phyloP scores from a whole-genome alignment of 2,329 filamentous ascomycete species.

The Fusarium sterilihyphosum region DNA sequence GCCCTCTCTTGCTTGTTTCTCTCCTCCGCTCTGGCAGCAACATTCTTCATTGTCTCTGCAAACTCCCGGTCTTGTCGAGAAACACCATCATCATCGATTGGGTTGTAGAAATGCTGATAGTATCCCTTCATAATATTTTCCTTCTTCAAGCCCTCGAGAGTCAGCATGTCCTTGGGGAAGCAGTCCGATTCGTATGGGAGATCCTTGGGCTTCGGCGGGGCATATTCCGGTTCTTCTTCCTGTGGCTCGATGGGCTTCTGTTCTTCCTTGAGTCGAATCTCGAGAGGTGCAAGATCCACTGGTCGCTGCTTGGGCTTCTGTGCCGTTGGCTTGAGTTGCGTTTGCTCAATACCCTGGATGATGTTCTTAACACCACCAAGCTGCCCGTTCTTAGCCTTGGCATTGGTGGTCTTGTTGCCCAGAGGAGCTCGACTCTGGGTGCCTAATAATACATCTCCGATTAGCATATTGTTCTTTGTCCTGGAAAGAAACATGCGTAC shows the following conservation, averaged over 20 bases:
- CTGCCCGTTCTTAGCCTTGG: conserved; percentile 77
- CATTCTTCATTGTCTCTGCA: conserved; percentile 61
- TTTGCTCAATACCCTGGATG: conserved; percentile 70
- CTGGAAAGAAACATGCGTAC: conserved; percentile 60
- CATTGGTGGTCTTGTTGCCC: conserved; percentile 96
- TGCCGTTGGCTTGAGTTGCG: conserved; percentile 67
- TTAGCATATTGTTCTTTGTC: conserved; percentile 12
- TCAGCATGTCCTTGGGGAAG: conserved; percentile 66
- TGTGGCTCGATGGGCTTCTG: conserved; percentile 49
- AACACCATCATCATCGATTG: conserved; percentile 74
- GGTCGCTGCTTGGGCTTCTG: conserved; percentile 69
- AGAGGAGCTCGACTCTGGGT: conserved; percentile 78
- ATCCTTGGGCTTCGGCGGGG: conserved; percentile 77
- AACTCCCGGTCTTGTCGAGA: conserved; percentile 70
- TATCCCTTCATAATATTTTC: conserved; percentile 70
- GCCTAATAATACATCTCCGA: conserved; percentile 30
- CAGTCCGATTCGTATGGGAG: conserved; percentile 76
- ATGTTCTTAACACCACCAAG: conserved; percentile 71
- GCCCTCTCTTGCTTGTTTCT: conserved; percentile 74
- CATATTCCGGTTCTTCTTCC: conserved; percentile 85
- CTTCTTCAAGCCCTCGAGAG: conserved; percentile 66
- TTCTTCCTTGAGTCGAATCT: conserved; percentile 71
- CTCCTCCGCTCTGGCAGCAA: conserved; percentile 68
- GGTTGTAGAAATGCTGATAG: conserved; percentile 68
- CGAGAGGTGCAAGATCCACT: conserved; percentile 62